phyloP scores from a whole-genome alignment of 495 filamentous ascomycete genomes.

The Durotheca rogersii region DNA sequence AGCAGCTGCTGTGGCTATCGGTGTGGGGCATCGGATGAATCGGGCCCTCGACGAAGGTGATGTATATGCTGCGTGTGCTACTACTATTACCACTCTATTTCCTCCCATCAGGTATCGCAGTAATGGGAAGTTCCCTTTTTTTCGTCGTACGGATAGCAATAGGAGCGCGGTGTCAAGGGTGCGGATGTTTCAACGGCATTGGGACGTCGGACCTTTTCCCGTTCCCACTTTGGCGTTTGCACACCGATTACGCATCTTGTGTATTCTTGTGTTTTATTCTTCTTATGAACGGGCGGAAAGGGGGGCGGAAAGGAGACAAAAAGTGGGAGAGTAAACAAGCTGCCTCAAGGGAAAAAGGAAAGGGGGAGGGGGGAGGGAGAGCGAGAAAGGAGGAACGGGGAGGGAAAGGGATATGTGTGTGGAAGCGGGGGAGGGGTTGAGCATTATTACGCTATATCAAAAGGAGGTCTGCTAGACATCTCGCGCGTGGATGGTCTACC shows the following conservation, averaged over 20 bases:
- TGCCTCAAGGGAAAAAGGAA: constrained; percentile 1
- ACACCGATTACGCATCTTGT: constrained; percentile 2
- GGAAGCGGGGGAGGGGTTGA: no score
- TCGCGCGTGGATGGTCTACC: no score
- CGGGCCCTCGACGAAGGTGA: constrained; percentile 15
- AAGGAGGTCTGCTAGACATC: constrained; percentile 4
- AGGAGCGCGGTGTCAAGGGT: constrained; percentile 13
- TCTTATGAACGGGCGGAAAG: no score
- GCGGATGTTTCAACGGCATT: constrained; percentile 24
- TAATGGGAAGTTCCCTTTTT: constrained; percentile 11
- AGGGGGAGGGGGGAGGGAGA: not conserved
- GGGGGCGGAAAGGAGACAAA: constrained; percentile 1
- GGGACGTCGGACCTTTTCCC: constrained; percentile 5
- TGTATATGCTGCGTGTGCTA: no score
- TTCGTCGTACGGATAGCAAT: constrained; percentile 20
- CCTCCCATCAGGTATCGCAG: constrained; percentile 3
- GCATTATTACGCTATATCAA: constrained; percentile 24
- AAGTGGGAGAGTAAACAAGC: not conserved
- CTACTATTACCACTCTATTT: no score
- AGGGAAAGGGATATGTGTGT: not conserved
- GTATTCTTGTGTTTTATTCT: no score
- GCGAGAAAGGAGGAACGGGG: not conserved
- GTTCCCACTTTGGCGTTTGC: constrained; percentile 5
- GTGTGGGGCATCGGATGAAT: constrained; percentile 17
- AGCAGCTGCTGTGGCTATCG: constrained; percentile 8